Evolutionary conservation across 352 stramenopile genomes (phyloP), one percentile per base, ranked within the genome.

Genomic region (Pythium insidiosum): DNA sequence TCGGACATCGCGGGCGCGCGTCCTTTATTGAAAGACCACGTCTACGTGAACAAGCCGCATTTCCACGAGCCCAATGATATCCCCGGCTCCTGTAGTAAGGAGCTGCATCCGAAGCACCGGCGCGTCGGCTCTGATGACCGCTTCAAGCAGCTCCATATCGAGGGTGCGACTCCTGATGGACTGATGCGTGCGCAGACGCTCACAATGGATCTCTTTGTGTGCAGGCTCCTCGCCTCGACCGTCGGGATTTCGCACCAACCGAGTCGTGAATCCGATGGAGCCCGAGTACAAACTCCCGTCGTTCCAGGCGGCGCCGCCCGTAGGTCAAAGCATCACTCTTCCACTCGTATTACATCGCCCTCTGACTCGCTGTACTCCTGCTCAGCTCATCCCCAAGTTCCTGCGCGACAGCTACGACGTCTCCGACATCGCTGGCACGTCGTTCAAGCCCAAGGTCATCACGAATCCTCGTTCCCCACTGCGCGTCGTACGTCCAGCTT

Each of bases 371-470:
- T 33, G 28, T 33, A 33, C 9, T 33, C 9, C 15, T 9, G 28
- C 28, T 33, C 38, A 81, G 57, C 13, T 71, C 1, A 53, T 66
- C 21, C 71, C 68, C 1, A 75, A 74, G 35, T 89, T 89, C 40
- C 46, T 89, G 16, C 73, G 76, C 11, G 73, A 89, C 43, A 84
- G 70, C 59, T 87, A 84, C 53, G 68, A 81, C 44, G 72, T 86
- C 31, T 65, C 50, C 19, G 72, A 89, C 48, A 89, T 89, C 31
- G 71, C 81, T 13, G 76, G 76, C 36, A 84, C 76, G 13, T 66
- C 42, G 11, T 69, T 61, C 45, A 74, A 69, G 33, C 49, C 48
- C 5, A 71, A 60, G 11, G 45, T 68, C 28, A 61, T 79, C 18
- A 37, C 50, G 10, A 66, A 84, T 20, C 71, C 70, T 15, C 62